Evolutionary conservation across 148 eudicot species (phyloP).

Genomic region (Persicaria maculosa): DNA sequence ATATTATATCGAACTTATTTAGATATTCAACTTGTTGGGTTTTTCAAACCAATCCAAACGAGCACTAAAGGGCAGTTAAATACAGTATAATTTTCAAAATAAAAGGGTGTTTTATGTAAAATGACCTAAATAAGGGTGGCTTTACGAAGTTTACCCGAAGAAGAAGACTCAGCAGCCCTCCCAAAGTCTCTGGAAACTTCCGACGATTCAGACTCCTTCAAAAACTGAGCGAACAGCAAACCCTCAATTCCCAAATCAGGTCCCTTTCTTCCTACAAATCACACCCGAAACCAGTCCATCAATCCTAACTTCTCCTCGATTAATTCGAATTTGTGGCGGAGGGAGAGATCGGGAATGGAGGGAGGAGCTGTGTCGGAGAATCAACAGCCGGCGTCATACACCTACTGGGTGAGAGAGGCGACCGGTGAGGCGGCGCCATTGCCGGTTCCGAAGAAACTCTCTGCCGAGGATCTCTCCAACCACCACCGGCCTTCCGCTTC

Average conservation of each 20-base stretch:
- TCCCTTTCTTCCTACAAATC: background rate
- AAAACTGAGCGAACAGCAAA: background rate
- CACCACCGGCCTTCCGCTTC: constrained; percentile 26
- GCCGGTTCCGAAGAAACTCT: constrained; percentile 71
- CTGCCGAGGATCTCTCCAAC: constrained; percentile 23
- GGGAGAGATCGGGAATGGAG: constrained; percentile 20
- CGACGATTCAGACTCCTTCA: background rate
- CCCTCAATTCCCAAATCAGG: too few relatives aligned
- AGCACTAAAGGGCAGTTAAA: too few relatives aligned
- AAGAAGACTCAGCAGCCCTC: background rate
- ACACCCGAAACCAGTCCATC: background rate
- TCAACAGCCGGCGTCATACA: constrained; percentile 45
- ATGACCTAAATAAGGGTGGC: too few relatives aligned
- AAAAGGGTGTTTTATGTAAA: too few relatives aligned
- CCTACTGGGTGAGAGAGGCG: constrained; percentile 70
- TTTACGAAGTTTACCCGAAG: too few relatives aligned
- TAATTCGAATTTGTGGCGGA: background rate
- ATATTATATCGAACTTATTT: too few relatives aligned
- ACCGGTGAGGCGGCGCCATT: constrained; percentile 72
- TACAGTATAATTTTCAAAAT: too few relatives aligned
- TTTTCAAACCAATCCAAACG: too few relatives aligned
- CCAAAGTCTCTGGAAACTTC: constrained; percentile 5
- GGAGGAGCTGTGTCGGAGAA: constrained; percentile 24
- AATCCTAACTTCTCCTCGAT: background rate
- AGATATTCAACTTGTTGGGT: too few relatives aligned